Base-by-base conservation (phyloP, 2,329 filamentous ascomycete species). In the Beauveria caledonica region DNA sequence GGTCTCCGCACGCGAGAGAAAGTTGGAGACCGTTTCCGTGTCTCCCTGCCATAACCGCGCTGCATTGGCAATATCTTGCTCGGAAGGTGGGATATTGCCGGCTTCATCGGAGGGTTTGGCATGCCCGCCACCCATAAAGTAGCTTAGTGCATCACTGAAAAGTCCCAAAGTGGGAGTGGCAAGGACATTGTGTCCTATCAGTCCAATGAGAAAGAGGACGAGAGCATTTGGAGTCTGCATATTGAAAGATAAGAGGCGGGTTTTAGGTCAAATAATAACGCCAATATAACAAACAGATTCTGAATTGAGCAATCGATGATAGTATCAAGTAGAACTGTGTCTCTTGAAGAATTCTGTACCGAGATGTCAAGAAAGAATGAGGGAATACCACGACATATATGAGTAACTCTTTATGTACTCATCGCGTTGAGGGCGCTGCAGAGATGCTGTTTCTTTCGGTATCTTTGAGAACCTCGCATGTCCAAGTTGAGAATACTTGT, bases 1-100 rank as follows among this genome's bases (percentile, higher is more conserved):
- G 11, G 44, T 23, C 58, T 62, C 61, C 45, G 61, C 64, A 8
- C 15, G 59, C 1, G 63, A 65, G 8, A 64, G 46, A 29, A 65
- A 65, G 19, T 60, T 39, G 9, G 64, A 64, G 5, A 65, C 64
- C 2, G 17, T 57, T 13, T 27, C 21, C 9, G 64, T 65, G 53
- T 65, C 64, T 10, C 29, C 48, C 21, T 55, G 63, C 64, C 64
- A 65, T 9, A 10, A 4, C 7, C 8, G 27, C 29, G 29, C 49
- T 5, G 49, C 49, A 11, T 21, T 15, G 29, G 29, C 29, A 13
- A 51, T 51, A 13, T 21, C 49, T 17, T 36, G 17, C 17, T 9
- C 15, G 8, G 29, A 13, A 3, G 49, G 29, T 15, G 27, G 27
- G 19, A 8, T 13, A 2, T 33, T 19, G 8, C 13, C 5, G 27